A percentile compares a stretch with the other conserved stretches of the same genome.
These are phyloP conservation scores for Colletotrichum sidae DNA, from an alignment of 2,329 filamentous ascomycete species.

Conservation along the genomic window DNA sequence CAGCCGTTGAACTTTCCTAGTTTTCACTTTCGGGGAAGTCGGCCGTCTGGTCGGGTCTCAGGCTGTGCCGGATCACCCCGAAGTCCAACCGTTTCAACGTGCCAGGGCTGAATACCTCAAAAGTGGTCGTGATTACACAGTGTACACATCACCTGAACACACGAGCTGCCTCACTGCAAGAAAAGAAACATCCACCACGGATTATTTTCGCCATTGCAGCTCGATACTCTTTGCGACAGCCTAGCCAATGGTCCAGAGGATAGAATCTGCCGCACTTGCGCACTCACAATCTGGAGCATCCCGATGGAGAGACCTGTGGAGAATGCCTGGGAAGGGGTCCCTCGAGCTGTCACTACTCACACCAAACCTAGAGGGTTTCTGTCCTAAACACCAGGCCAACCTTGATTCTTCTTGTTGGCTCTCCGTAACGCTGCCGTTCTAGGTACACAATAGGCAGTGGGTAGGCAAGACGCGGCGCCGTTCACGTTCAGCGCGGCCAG, in stretches of 20 bases:
- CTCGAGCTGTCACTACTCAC: conserved; percentile 31
- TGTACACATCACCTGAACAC: too few relatives aligned
- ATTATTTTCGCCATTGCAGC: too few relatives aligned
- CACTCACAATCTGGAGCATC: conserved; percentile 9
- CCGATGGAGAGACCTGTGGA: conserved; percentile 18
- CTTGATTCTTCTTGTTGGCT: conserved; percentile 5
- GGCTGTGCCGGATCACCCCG: too few relatives aligned
- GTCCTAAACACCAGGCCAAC: conserved; percentile 19
- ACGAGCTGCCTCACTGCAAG: too few relatives aligned
- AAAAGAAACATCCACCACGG: too few relatives aligned
- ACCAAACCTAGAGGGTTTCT: conserved; percentile 33
- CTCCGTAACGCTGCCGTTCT: not conserved
- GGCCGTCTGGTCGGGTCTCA: not conserved
- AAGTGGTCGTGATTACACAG: too few relatives aligned
- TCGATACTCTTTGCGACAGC: not conserved
- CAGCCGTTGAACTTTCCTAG: conserved; percentile 20
- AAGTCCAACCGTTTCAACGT: too few relatives aligned
- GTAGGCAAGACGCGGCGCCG: too few relatives aligned
- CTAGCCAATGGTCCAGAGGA: conserved; percentile 1
- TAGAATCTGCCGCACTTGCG: not conserved
- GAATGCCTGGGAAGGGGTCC: conserved; percentile 15
- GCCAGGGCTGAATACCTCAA: too few relatives aligned
- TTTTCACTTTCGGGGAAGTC: conserved; percentile 26
- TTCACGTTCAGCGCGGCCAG: not conserved
- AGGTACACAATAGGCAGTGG: too few relatives aligned